Percentiles rank a stretch among this genome's conserved stretches.
Conservation (phyloP, 2,329 filamentous ascomycete genomes). For the Aspergillus fumigatus region DNA sequence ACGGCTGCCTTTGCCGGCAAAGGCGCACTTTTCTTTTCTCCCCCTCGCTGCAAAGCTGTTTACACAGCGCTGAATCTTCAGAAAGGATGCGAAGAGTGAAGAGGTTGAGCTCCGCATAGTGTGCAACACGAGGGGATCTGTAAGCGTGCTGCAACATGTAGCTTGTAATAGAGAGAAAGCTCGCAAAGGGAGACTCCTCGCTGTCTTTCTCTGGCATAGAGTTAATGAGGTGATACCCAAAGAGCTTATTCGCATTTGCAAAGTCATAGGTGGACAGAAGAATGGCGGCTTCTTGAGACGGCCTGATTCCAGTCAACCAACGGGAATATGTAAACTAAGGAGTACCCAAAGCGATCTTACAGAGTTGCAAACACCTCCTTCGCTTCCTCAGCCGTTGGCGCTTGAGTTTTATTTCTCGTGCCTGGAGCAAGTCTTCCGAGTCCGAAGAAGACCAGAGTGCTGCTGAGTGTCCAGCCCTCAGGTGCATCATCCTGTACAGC, state of each 20-base stretch:
- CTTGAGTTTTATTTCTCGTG: constrained; percentile 54
- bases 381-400: constrained; percentile 70
- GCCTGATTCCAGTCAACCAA: constrained; percentile 50
- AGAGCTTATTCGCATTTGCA: constrained; percentile 88
- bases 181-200: constrained; percentile 69
- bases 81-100: constrained; percentile 81
- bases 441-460: constrained; percentile 78
- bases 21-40: constrained; percentile 70
- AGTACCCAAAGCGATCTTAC: constrained; percentile 40
- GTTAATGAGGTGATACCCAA: constrained; percentile 78
- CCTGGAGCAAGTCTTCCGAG: constrained; percentile 70
- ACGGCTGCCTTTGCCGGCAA: constrained; percentile 84
- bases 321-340: constrained; percentile 9
- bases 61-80: constrained; percentile 78
- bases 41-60: constrained; percentile 77
- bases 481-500: constrained; percentile 85
- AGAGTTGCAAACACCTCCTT: constrained; percentile 76
- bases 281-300: constrained; percentile 71
- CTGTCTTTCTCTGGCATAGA: constrained; percentile 56
- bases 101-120: constrained; percentile 81
- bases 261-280: constrained; percentile 90
- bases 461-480: constrained; percentile 80
- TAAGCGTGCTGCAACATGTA: constrained; percentile 94
- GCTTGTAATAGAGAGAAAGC: constrained; percentile 81
- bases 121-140: constrained; percentile 68